Conservation (phyloP, 2,329 filamentous ascomycete species). For the Trichophyton schoenleinii region DNA sequence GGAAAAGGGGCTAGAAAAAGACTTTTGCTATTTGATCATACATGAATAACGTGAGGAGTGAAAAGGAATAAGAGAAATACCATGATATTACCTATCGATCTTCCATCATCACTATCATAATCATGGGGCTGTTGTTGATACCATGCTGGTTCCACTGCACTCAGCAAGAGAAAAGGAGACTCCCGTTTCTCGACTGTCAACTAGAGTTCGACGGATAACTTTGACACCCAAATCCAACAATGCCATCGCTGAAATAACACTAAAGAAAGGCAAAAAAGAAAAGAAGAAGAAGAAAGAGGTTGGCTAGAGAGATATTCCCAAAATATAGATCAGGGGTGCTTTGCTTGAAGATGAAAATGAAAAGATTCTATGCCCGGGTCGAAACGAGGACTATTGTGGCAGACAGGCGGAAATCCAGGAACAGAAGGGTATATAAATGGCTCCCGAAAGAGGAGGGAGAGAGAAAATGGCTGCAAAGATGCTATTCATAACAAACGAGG, state of each 20-base stretch:
- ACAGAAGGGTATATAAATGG: background rate
- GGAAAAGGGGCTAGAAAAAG: too few species aligned
- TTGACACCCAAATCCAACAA: background rate
- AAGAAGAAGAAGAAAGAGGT: background rate
- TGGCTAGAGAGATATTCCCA: background rate
- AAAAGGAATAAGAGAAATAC: background rate
- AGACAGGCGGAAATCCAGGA: background rate
- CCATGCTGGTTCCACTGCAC: background rate
- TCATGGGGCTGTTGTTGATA: background rate
- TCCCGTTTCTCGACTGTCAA: background rate
- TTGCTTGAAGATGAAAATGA: background rate
- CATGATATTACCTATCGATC: background rate
- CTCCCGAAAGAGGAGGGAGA: background rate
- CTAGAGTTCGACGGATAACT: background rate
- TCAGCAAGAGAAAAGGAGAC: background rate
- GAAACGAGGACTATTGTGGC: background rate
- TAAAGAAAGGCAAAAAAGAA: background rate
- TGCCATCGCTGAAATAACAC: background rate
- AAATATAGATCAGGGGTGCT: background rate
- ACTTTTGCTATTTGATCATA: too few species aligned
- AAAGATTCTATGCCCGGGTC: background rate
- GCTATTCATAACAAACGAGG: background rate
- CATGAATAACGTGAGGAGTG: too few species aligned
- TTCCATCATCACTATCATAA: background rate
- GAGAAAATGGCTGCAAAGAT: background rate